Percentiles rank a stretch among this genome's conserved stretches.
These are phyloP conservation scores for Zoysia matrella DNA, from an alignment of 202 grass and related monocot species.

Conservation along the genomic window DNA sequence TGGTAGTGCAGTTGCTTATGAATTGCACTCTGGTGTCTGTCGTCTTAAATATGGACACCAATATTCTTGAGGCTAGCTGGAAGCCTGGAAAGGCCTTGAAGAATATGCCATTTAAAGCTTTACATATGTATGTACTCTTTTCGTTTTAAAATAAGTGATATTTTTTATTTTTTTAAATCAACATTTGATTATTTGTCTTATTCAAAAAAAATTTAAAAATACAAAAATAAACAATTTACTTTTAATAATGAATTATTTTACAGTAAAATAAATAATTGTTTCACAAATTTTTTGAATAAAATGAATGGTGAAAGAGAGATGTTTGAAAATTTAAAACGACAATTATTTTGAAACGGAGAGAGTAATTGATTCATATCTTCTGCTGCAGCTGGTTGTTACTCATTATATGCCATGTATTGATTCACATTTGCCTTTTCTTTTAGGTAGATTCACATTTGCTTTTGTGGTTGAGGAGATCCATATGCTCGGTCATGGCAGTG, in stretches of 20 bases:
- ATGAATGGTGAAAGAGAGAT: no score
- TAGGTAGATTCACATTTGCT: no score
- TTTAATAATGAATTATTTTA: no score
- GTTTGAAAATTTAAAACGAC: no score
- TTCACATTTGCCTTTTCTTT: background rate
- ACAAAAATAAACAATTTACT: no score
- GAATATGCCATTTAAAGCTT: background rate
- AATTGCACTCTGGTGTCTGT: background rate
- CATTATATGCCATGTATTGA: background rate
- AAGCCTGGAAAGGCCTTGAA: background rate
- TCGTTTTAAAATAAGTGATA: no score
- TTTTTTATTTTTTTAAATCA: no score
- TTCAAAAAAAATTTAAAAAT: no score
- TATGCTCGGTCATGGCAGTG: background rate
- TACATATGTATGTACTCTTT: background rate
- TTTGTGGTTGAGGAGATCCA: background rate
- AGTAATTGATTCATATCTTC: background rate
- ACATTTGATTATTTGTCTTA: no score
- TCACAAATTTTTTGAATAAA: no score
- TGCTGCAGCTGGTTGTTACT: background rate
- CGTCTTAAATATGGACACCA: background rate
- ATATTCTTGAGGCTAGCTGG: background rate
- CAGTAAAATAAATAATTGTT: no score
- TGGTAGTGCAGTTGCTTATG: background rate
- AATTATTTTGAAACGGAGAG: no score